Evolutionary conservation across 1,284 basidiomycete genomes (phyloP), one percentile per base, ranked within the genome.

Genomic region (Pseudozyma sp.): DNA sequence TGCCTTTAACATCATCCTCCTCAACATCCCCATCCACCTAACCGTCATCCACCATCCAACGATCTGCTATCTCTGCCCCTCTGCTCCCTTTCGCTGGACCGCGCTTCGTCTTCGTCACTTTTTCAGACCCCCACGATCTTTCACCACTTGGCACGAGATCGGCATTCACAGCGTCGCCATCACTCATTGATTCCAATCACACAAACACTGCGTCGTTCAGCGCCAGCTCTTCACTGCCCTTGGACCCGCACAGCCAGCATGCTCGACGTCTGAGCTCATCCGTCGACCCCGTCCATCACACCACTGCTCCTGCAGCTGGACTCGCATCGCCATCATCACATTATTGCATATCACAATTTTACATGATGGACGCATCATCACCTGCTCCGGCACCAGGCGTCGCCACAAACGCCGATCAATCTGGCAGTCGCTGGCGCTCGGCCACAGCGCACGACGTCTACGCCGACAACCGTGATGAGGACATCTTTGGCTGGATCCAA

Each of bases 401-500:
- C 37, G 10, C 39, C 16, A 17, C 37, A 24, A 24, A 24, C 34
- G 17, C n/a, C 44, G 17, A 45, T 16, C 13, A 49, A 14, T 7
- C 58, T 19, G 14, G 16, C 4, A 10, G 43, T n/a, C 48, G 31
- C 14, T 70, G 48, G 39, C 63, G 54, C 24, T 71, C 63, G 10
- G 68, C 68, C 16, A 71, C 70, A 7, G 61, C 60, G 13, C 70
- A 73, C 54, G 54, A 73, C 29, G 70, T 73, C 35, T 68, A 59
- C 19, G 70, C 70, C 44, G 70, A 73, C 61, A 73, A 73, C 37
- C 70, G 65, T 17, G 61, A 59, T 37, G 71, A 74, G 51, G 51
- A 74, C 57, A 65, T 69, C 62, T 74, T 74, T 63, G 71, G 71
- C 19, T 74, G 71, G 71, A 49, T 74, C 16, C 71, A 74, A 30